Evolutionary conservation across 148 eudicot genomes (phyloP), one percentile per base, ranked within the genome.

Genomic region (Rhododendron henanense): DNA sequence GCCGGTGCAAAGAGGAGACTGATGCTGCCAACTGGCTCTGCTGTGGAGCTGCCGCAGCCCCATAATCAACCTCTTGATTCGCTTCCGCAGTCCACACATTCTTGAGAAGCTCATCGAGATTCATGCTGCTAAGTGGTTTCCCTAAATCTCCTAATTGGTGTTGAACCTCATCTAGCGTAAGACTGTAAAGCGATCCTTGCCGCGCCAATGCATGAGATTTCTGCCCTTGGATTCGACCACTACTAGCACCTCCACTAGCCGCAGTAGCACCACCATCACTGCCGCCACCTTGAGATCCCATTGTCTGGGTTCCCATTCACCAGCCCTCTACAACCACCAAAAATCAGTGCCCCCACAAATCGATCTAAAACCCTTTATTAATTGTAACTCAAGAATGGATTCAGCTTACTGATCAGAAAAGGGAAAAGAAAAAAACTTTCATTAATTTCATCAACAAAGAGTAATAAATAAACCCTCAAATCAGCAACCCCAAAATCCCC

Each of bases 121-220:
- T 97, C 99, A 97, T 95, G 81, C 95, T 97, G 67, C 90, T 90
- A 15, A 97, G 88, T 31, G 99, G 99, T 81, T 97, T 97, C 84
- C 99, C 98, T 86, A 93, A 88, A 91, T 95, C 94, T n/a, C 96
- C 99, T 85, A 97, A 92, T 61, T 97, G 99, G 74, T 83, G 89
- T 84, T 97, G 95, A 53, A 97, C 94, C 91, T 97, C 99, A 88
- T 97, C 95, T n/a, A 97, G 89, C 18, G 99, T 97, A 45, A 97
- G 98, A 88, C 91, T 93, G 87, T 97, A 97, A 83, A 97, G 82
- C 1, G 98, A 97, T 44, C 94, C 95, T 81, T 97, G 93, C 41
- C 92, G 86, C n/a, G 90, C 89, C 84, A 97, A 88, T 61, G 90
- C 88, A 86, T 90, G 86, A 19, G 84, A 67, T 84, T 88, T 90